Evolutionary conservation across 2,329 filamentous ascomycete genomes (phyloP).

Genomic region (Venturia asperata): DNA sequence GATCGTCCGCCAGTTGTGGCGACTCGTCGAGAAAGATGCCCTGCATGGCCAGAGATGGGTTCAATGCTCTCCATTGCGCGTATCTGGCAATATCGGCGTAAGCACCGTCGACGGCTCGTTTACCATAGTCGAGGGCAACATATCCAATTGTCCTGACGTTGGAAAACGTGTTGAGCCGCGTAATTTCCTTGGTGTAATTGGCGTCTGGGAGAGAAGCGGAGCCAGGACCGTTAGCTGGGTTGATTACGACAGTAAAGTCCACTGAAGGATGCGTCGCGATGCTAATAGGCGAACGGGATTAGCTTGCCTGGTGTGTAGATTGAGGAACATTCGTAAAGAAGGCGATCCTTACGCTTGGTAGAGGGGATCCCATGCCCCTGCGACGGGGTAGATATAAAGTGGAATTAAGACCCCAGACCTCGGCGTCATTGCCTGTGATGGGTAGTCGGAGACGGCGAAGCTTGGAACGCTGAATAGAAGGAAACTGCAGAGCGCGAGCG

Average conservation of each 20-base stretch:
- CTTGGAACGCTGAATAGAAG: conserved; percentile 22
- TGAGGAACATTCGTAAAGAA: neutral
- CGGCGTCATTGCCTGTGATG: conserved; percentile 16
- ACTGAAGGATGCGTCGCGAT: conserved; percentile 34
- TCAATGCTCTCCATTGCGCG: conserved; percentile 37
- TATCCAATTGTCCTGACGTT: conserved; percentile 47
- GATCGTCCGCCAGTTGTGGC: conserved; percentile 25
- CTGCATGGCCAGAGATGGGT: conserved; percentile 35
- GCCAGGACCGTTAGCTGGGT: conserved; percentile 44
- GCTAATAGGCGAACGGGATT: conserved; percentile 26
- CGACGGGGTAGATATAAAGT: conserved; percentile 43
- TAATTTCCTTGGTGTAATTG: conserved; percentile 39
- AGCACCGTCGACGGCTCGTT: conserved; percentile 24
- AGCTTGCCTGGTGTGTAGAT: conserved; percentile 20
- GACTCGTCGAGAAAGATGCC: conserved; percentile 47
- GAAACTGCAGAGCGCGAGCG: neutral
- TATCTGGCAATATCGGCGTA: conserved; percentile 40
- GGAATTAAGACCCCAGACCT: conserved; percentile 41
- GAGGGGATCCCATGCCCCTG: conserved; percentile 42
- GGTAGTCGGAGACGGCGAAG: neutral
- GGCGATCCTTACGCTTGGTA: conserved; percentile 34
- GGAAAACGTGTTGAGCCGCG: conserved; percentile 34
- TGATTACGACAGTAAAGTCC: conserved; percentile 46
- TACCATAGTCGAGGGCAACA: conserved; percentile 44
- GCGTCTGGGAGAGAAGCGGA: conserved; percentile 36